Conservation (phyloP, 768 basidiomycete genomes). For the Postia placenta region DNA sequence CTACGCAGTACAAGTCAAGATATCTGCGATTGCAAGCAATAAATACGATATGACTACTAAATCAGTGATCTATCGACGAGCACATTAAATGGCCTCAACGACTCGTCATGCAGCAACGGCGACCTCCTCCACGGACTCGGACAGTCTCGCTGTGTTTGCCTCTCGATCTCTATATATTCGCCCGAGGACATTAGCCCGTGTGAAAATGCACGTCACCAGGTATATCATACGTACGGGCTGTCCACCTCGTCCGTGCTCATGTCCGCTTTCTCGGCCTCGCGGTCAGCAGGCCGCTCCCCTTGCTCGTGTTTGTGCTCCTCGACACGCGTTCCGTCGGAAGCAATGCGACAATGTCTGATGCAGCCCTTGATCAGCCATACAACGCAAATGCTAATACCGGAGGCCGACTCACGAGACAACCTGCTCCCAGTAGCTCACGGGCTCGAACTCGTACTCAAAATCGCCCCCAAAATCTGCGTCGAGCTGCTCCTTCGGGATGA, state of each 20-base stretch:
- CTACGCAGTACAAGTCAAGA: no score
- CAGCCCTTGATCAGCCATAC: neutral
- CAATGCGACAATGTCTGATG: slow-evolving; percentile 23
- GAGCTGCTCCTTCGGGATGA: slow-evolving; percentile 69
- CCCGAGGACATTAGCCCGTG: neutral
- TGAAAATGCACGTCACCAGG: neutral
- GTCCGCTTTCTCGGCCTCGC: neutral
- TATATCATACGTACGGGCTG: neutral
- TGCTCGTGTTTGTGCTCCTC: neutral
- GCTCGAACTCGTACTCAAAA: slow-evolving; percentile 68
- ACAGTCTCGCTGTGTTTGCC: neutral
- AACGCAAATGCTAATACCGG: neutral
- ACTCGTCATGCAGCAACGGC: neutral
- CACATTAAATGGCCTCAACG: no score
- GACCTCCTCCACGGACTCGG: neutral
- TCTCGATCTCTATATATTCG: neutral
- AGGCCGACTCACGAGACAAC: slow-evolving; percentile 50
- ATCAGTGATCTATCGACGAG: no score
- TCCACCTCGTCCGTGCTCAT: neutral
- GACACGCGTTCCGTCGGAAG: slow-evolving; percentile 25
- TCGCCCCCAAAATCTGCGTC: slow-evolving; percentile 82
- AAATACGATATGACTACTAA: no score
- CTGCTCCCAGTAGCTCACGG: slow-evolving; percentile 72
- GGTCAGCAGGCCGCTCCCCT: neutral
- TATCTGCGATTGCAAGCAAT: no score